phyloP scores from a whole-genome alignment of 2,329 filamentous ascomycete species.

The Verticillium klebahnii region DNA sequence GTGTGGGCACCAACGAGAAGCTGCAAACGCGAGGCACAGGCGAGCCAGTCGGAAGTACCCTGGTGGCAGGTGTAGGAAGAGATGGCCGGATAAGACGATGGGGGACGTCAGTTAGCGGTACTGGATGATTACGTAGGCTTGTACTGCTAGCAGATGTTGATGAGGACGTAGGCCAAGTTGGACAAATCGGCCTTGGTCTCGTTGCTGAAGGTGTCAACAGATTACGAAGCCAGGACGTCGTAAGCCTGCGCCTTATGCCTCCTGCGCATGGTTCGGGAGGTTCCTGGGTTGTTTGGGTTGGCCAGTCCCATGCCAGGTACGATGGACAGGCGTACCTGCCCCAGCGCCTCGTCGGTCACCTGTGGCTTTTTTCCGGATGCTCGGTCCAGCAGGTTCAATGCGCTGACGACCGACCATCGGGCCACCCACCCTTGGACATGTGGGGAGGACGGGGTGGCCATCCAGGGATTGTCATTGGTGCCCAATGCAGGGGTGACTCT shows the following conservation, averaged over 20 bases:
- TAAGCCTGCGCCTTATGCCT: not conserved
- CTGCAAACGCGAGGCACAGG: not conserved
- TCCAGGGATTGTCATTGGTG: not conserved
- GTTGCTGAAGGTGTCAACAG: not conserved
- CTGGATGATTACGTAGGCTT: not conserved
- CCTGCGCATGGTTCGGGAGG: not conserved
- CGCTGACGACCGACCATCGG: not conserved
- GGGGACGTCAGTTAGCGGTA: not conserved
- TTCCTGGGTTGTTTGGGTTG: not conserved
- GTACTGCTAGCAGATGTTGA: not conserved
- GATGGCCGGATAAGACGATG: not conserved
- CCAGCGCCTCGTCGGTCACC: not conserved
- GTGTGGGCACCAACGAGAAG: not conserved
- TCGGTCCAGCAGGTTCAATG: slow-evolving; percentile 8
- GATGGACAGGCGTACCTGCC: not conserved
- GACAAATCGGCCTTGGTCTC: too few relatives aligned
- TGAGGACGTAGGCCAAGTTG: not conserved
- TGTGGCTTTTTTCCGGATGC: slow-evolving; percentile 8
- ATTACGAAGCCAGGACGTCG: not conserved
- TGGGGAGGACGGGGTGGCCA: not conserved
- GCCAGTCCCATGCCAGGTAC: not conserved
- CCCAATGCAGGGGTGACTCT: not conserved
- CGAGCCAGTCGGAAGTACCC: not conserved
- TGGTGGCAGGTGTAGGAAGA: not conserved
- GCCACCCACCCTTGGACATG: not conserved